Conservation (phyloP, 306 rosid genomes). For the Castanea crenata region DNA sequence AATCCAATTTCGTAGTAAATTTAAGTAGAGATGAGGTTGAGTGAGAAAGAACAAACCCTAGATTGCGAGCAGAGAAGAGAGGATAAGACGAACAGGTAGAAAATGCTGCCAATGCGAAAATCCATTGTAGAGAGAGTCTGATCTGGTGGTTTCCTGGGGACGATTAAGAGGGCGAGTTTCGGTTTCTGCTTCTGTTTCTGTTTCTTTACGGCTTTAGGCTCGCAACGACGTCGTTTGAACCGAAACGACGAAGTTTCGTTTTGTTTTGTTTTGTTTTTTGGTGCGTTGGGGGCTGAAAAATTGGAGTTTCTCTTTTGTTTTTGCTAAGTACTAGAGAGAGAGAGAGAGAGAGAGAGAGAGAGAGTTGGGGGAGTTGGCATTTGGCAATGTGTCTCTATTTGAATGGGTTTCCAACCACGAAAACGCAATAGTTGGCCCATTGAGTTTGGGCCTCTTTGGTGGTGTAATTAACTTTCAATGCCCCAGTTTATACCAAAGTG, state of each 20-base stretch:
- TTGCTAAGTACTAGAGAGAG: too few species aligned
- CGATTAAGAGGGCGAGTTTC: neutral
- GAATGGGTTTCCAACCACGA: neutral
- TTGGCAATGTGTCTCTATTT: neutral
- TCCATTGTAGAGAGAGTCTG: conserved; percentile 18
- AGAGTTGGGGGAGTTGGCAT: neutral
- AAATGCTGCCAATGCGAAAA: conserved; percentile 9
- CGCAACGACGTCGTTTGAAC: neutral
- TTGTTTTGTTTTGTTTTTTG: neutral
- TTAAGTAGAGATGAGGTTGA: neutral
- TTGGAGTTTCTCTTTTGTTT: too few species aligned
- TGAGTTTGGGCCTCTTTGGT: neutral
- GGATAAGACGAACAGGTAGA: conserved; percentile 22
- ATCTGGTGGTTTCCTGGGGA: conserved; percentile 3
- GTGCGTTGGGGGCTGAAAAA: neutral
- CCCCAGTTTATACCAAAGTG: too few species aligned
- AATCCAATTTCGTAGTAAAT: neutral
- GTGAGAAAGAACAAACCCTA: conserved; percentile 33
- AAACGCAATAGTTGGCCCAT: neutral
- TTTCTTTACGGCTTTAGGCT: neutral
- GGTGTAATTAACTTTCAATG: neutral
- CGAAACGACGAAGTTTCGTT: neutral
- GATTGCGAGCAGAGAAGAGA: conserved; percentile 31
- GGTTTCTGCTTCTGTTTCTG: neutral
- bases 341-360: too few species aligned